Conservation (phyloP, 345 rosid genomes). For the Populus ilicifolia region DNA sequence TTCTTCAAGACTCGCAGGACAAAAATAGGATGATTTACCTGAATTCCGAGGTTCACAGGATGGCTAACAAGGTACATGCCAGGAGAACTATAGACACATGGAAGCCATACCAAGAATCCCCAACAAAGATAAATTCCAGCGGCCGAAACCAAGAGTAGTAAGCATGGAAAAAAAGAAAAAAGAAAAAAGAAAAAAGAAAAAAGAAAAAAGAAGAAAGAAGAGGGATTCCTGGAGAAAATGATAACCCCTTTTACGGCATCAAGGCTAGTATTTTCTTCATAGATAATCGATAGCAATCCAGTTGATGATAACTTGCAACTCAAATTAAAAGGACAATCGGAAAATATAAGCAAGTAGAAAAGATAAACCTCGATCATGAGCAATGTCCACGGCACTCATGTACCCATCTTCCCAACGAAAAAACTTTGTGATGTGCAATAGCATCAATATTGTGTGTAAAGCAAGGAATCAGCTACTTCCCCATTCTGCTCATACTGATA, state of each 20-base stretch:
- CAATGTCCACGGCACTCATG: constrained; percentile 96
- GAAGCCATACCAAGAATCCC: constrained; percentile 99
- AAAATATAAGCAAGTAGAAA: constrained; percentile 4
- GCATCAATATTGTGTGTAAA: constrained; percentile 80
- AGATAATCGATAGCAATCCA: too few relatives aligned
- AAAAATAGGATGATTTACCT: constrained; percentile 38
- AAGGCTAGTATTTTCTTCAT: too few relatives aligned
- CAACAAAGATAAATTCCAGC: constrained; percentile 97
- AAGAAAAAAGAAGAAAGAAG: too few relatives aligned
- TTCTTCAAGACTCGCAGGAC: background rate
- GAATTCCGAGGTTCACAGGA: constrained; percentile 85
- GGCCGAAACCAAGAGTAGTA: constrained; percentile 28
- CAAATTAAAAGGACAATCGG: constrained; percentile 4
- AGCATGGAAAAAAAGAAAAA: too few relatives aligned
- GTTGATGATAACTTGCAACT: too few relatives aligned
- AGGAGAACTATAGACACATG: constrained; percentile 91
- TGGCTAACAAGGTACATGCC: constrained; percentile 98
- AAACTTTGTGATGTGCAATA: constrained; percentile 79
- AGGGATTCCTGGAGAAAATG: too few relatives aligned
- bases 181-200: too few relatives aligned
- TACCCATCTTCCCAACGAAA: constrained; percentile 99
- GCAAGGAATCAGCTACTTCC: constrained; percentile 78
- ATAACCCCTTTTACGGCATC: too few relatives aligned
- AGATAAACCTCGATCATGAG: constrained; percentile 84
- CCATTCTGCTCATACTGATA: constrained; percentile 76